A percentile compares a stretch with the other conserved stretches of the same genome.
These are phyloP conservation scores for Plasmodium berghei DNA, from an alignment of 169 alveolate species.

Conservation along the genomic window DNA sequence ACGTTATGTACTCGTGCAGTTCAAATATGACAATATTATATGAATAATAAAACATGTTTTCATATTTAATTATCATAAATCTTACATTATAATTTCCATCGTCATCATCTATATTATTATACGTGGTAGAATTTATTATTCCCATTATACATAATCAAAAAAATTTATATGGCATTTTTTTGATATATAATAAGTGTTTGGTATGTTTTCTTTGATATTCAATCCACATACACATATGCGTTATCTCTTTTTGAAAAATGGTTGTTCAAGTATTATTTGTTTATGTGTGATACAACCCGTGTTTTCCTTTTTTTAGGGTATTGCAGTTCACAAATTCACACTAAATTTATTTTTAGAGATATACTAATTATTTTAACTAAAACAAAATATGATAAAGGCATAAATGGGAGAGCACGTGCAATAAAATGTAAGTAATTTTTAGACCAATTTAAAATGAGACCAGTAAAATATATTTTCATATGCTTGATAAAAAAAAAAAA, in stretches of 20 bases:
- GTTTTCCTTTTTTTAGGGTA: too few species aligned
- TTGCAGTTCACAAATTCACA: too few species aligned
- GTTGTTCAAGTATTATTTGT: neutral
- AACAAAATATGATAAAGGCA: too few species aligned
- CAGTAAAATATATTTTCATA: too few species aligned
- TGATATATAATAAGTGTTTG: neutral
- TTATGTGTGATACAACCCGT: neutral
- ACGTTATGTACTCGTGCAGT: neutral
- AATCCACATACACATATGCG: neutral
- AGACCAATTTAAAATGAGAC: too few species aligned
- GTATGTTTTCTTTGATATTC: neutral
- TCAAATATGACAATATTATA: neutral
- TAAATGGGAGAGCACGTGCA: too few species aligned
- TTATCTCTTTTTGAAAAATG: neutral
- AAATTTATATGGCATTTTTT: constrained; percentile 18
- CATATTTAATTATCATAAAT: neutral
- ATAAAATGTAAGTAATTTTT: too few species aligned
- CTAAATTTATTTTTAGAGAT: too few species aligned
- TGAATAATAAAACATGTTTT: neutral
- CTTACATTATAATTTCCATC: constrained; percentile 15
- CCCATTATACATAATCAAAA: constrained; percentile 63
- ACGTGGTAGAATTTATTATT: constrained; percentile 42
- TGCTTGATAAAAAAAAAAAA: too few species aligned
- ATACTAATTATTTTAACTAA: too few species aligned
- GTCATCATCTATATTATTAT: constrained; percentile 35